Base-by-base conservation (phyloP, 768 basidiomycete genomes). In the Russula brevipes region DNA sequence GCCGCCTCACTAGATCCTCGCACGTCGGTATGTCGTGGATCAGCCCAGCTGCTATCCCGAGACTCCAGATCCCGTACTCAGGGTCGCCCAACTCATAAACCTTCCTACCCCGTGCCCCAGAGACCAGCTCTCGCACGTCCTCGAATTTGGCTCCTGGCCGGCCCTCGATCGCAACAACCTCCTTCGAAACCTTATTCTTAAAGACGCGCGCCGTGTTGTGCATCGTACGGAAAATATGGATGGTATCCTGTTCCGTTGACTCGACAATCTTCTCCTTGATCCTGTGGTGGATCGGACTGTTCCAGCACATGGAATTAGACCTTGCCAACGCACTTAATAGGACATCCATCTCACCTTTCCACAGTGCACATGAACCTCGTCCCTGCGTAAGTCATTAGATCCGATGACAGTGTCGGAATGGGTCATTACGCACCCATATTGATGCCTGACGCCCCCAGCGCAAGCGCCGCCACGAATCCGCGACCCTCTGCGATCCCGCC, bases 361-460 rank as follows among this genome's bases (percentile, higher is more conserved):
- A 86, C 83, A 1, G 93, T 95, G 73, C 89, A 90, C 91, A 96
- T 88, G 77, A 97, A 95, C 5, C 93, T 84, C 9, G 94, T 94
- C 12, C 89, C 74, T 77, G 58, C 19, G 19, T 33, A 57, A 17
- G 45, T 36, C 24, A 24, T 30, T 36, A 53, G 38, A 11, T 39
- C 1, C 38, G 50, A 36, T 45, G 24, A 33, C 33, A 30, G 41
- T 16, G 36, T 16, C 17, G 24, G 46, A 35, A 31, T 68, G 39
- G 9, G 42, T 24, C 11, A 47, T 42, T 36, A 70, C 71, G 39
- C 57, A 75, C 78, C 94, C 88, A 94, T 91, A 70, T 94, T 96
- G 12, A 89, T 80, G 49, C 93, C 94, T 86, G 80, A 79, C 61
- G 90, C 91, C 63, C 93, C 94, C 3, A 96, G 77, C 3, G 92